Evolutionary conservation across 2,329 filamentous ascomycete genomes (phyloP).

Genomic region (Aspergillus sergii): DNA sequence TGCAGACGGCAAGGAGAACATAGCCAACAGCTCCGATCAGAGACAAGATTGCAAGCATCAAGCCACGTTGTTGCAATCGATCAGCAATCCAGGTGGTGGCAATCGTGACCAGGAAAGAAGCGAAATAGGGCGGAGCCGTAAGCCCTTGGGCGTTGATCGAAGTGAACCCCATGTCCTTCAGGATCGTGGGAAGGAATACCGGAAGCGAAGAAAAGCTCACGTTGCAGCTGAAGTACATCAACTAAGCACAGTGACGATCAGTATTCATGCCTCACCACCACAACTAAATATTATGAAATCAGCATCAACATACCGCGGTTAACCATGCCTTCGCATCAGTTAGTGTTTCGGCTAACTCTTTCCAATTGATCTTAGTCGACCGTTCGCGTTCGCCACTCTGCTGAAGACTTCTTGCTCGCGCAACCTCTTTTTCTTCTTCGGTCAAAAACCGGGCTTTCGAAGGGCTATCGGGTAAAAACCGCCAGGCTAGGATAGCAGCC

Average conservation of each 20-base stretch:
- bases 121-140: constrained; percentile 70
- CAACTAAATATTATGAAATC: neutral
- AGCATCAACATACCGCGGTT: constrained; percentile 37
- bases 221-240: constrained; percentile 64
- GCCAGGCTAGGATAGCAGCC: constrained; percentile 58
- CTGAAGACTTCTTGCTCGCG: constrained; percentile 55
- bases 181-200: constrained; percentile 66
- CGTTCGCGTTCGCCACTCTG: constrained; percentile 54
- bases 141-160: constrained; percentile 70
- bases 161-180: constrained; percentile 68
- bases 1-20: constrained; percentile 62
- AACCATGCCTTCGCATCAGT: constrained; percentile 54
- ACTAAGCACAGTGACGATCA: constrained; percentile 23
- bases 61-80: constrained; percentile 63
- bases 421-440: constrained; percentile 61
- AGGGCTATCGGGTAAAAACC: constrained; percentile 57
- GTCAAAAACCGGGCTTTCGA: constrained; percentile 58
- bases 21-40: constrained; percentile 64
- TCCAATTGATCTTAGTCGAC: constrained; percentile 47
- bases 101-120: constrained; percentile 67
- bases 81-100: constrained; percentile 67
- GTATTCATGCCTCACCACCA: neutral
- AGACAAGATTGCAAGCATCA: constrained; percentile 61
- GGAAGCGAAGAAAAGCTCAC: constrained; percentile 68
- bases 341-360: constrained; percentile 50